Evolutionary conservation across 1,139 yeast species (phyloP).

Genomic region (Taphrina communis): DNA sequence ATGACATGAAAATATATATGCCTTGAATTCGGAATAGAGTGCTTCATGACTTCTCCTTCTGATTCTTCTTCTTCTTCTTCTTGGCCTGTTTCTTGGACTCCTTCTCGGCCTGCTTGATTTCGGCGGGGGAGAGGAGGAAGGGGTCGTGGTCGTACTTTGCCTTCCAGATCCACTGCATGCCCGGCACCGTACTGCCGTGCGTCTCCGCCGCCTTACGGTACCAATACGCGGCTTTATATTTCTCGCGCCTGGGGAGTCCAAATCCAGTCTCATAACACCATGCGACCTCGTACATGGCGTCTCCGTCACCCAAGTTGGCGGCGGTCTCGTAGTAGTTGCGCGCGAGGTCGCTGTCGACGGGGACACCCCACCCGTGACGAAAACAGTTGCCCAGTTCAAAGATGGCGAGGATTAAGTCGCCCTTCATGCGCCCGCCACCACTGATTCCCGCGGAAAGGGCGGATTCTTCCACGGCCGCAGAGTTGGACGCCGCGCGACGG

Average conservation of each 20-base stretch:
- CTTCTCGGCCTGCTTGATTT: background rate
- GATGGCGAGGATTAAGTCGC: conserved; percentile 55
- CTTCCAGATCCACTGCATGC: conserved; percentile 80
- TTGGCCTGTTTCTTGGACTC: background rate
- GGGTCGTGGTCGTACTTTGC: conserved; percentile 59
- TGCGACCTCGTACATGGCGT: conserved; percentile 75
- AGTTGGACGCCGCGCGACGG: conserved; percentile 55
- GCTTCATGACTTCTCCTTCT: too few relatives aligned
- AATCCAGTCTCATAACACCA: conserved; percentile 63
- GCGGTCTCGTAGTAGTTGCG: conserved; percentile 68
- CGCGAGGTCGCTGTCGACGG: conserved; percentile 64
- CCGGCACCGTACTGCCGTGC: conserved; percentile 68
- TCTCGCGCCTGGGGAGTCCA: conserved; percentile 60
- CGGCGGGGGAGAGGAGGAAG: background rate
- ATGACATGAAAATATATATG: too few relatives aligned
- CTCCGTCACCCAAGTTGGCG: conserved; percentile 70
- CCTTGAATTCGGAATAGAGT: too few relatives aligned
- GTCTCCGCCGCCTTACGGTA: conserved; percentile 70
- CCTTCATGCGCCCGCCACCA: conserved; percentile 42
- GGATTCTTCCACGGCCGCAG: conserved; percentile 25
- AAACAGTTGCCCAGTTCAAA: conserved; percentile 69
- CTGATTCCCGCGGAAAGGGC: conserved; percentile 20
- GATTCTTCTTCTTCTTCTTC: background rate
- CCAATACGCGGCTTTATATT: conserved; percentile 72
- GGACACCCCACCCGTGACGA: conserved; percentile 65